phyloP scores from a whole-genome alignment of 1,284 basidiomycete genomes.

The Ceratorhiza oryzae-sativae region DNA sequence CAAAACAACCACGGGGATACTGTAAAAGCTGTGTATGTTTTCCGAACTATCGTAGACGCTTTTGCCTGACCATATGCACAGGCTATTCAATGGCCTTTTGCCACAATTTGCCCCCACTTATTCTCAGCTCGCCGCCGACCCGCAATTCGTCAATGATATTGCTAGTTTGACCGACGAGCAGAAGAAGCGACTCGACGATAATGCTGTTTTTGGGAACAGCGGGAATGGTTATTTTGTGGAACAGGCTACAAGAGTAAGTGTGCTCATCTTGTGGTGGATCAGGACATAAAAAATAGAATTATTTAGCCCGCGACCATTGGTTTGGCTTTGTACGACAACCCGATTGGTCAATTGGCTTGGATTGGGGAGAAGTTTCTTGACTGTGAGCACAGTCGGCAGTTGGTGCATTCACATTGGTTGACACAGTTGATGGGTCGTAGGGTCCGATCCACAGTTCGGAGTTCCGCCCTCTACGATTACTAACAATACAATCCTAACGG shows the following conservation, averaged over 20 bases:
- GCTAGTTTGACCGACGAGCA: not conserved
- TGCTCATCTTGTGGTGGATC: not conserved
- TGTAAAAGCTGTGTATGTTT: constrained; percentile 16
- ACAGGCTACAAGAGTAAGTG: constrained; percentile 33
- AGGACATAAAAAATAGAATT: not conserved
- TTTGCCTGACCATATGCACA: not conserved
- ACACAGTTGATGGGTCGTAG: not conserved
- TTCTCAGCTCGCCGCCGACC: not conserved
- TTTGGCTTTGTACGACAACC: constrained; percentile 39
- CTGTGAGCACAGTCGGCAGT: not conserved
- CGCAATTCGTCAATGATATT: constrained; percentile 9
- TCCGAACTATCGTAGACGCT: not conserved
- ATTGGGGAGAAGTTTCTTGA: constrained; percentile 40
- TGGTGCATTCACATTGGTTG: no score
- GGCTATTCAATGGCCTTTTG: constrained; percentile 35
- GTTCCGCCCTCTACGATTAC: constrained; percentile 1
- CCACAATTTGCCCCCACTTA: constrained; percentile 9
- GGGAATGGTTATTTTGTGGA: constrained; percentile 37
- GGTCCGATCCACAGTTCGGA: not conserved
- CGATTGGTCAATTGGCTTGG: constrained; percentile 40
- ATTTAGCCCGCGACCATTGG: constrained; percentile 40
- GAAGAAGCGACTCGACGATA: not conserved
- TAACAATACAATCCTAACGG: constrained; percentile 37
- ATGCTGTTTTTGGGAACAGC: not conserved
- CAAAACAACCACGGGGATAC: constrained; percentile 27